A percentile compares a stretch with the other conserved stretches of the same genome.
Evolutionary conservation across 345 rosid genomes (phyloP).

Genomic region (Boechera divaricarpa): DNA sequence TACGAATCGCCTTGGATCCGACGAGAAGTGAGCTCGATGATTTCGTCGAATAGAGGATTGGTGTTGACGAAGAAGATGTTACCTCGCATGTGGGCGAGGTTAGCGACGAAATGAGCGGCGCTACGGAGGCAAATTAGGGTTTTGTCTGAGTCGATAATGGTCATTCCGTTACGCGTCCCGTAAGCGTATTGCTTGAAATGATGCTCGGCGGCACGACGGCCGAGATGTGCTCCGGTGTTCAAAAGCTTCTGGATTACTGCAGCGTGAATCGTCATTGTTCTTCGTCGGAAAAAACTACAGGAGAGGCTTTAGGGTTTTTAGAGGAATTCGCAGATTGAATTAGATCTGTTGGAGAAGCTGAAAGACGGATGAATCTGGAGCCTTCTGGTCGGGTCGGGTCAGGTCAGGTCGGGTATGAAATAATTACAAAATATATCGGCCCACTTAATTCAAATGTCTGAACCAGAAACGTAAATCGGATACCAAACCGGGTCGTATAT

Average conservation of each 20-base stretch:
- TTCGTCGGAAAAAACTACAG: slow-evolving; percentile 18
- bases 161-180: slow-evolving; percentile 70
- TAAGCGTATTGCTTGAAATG: slow-evolving; percentile 85
- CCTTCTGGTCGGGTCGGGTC: slow-evolving; percentile 5
- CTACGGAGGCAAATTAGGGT: slow-evolving; percentile 90
- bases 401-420: neutral
- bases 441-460: neutral
- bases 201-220: slow-evolving; percentile 73
- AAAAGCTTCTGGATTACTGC: slow-evolving; percentile 88
- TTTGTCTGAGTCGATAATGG: slow-evolving; percentile 83
- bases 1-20: slow-evolving; percentile 61
- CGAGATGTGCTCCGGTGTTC: slow-evolving; percentile 79
- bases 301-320: slow-evolving; percentile 37
- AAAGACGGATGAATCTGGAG: slow-evolving; percentile 1
- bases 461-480: slow-evolving; percentile 6
- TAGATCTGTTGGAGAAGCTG: slow-evolving; percentile 29
- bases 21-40: slow-evolving; percentile 76
- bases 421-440: neutral
- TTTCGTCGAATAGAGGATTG: slow-evolving; percentile 86
- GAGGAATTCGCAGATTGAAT: slow-evolving; percentile 19
- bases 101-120: slow-evolving; percentile 78
- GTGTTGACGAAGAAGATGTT: slow-evolving; percentile 88
- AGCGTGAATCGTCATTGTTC: slow-evolving; percentile 80
- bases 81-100: slow-evolving; percentile 62
- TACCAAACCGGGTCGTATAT: slow-evolving; percentile 13